phyloP scores from a whole-genome alignment of 2,329 filamentous ascomycete species.

The Sporothrix curviconia region DNA sequence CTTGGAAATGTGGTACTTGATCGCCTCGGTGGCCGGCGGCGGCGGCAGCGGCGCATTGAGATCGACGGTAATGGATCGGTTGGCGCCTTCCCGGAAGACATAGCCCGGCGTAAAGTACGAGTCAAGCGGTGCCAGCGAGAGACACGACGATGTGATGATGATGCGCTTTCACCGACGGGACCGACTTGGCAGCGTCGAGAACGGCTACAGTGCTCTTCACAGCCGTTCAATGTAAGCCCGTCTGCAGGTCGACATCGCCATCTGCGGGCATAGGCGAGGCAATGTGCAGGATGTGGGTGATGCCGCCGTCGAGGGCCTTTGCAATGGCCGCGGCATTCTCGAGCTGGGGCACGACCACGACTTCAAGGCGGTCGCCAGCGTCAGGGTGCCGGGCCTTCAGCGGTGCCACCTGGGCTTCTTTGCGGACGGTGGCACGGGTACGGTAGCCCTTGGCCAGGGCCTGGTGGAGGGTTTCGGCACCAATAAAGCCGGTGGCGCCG shows the following conservation, averaged over 20 bases:
- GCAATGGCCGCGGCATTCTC: not conserved
- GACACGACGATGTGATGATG: slow-evolving; percentile 9
- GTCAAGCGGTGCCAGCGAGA: slow-evolving; percentile 6
- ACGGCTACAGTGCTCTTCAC: slow-evolving; percentile 21
- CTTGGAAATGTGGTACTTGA: slow-evolving; percentile 26
- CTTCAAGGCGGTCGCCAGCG: not conserved
- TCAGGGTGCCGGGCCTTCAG: not conserved
- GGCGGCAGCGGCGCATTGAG: slow-evolving; percentile 19
- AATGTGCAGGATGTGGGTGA: slow-evolving; percentile 6
- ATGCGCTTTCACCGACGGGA: not conserved
- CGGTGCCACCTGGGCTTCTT: not conserved
- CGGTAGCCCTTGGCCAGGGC: slow-evolving; percentile 8
- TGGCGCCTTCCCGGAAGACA: not conserved
- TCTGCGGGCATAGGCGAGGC: slow-evolving; percentile 1
- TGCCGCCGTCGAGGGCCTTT: not conserved
- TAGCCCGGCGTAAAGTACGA: not conserved
- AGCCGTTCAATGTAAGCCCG: slow-evolving; percentile 22
- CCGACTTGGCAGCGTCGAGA: not conserved
- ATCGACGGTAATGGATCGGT: not conserved
- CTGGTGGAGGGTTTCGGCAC: slow-evolving; percentile 18
- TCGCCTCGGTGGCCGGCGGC: slow-evolving; percentile 16
- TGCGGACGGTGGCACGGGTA: slow-evolving; percentile 2
- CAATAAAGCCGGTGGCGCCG: slow-evolving; percentile 26
- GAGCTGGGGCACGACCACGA: slow-evolving; percentile 3
- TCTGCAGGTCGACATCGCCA: not conserved